Percentiles rank a stretch among this genome's conserved stretches.
phyloP scores from a whole-genome alignment of 768 basidiomycete species.

The Podaxis carcinomalis region DNA sequence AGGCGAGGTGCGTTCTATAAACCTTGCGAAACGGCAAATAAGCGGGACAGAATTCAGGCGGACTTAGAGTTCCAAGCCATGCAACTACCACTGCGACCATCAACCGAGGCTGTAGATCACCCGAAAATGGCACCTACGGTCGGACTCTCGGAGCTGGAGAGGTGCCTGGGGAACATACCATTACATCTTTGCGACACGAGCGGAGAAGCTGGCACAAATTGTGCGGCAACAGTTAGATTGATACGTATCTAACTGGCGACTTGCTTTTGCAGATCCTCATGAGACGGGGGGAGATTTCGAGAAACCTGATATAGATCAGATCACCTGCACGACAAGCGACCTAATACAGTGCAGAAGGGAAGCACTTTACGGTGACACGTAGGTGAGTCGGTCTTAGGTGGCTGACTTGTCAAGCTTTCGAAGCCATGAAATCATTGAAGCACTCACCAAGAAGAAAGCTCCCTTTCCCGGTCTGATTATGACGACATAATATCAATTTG shows the following conservation, averaged over 20 bases:
- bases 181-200: background rate
- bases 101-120: background rate
- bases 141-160: background rate
- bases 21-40: background rate
- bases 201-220: background rate
- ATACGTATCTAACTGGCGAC: background rate
- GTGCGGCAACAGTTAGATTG: background rate
- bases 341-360: background rate
- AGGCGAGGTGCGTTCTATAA: background rate
- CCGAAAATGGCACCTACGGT: background rate
- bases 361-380: background rate
- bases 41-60: too few species aligned
- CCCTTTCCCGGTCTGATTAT: background rate
- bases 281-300: background rate
- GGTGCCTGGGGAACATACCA: background rate
- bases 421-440: background rate
- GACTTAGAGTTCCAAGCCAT: too few species aligned
- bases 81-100: background rate
- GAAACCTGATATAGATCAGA: slow-evolving; percentile 5
- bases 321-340: background rate
- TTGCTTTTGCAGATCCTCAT: slow-evolving; percentile 2
- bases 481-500: background rate
- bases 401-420: background rate
- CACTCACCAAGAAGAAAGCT: background rate
- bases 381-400: background rate